phyloP scores from a whole-genome alignment of 805 yeast species.

The Schizosaccharomyces lindneri region DNA sequence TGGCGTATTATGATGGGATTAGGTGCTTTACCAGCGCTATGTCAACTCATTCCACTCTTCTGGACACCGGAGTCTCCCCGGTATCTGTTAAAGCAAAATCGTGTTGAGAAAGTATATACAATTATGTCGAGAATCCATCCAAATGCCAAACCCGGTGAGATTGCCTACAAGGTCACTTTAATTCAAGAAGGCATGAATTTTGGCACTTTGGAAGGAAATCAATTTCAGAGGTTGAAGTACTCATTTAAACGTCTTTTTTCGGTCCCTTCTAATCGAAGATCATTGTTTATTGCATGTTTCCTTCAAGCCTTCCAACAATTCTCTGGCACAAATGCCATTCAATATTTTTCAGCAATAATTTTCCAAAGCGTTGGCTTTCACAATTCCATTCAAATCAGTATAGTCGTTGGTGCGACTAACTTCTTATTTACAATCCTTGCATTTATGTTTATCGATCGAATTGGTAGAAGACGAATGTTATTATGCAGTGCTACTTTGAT shows the following conservation, averaged over 20 bases:
- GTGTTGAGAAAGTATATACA: conserved; percentile 33
- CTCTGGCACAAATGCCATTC: conserved; percentile 81
- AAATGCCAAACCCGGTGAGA: conserved; percentile 35
- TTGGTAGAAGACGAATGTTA: conserved; percentile 67
- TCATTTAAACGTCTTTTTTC: conserved; percentile 13
- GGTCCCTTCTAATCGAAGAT: conserved; percentile 44
- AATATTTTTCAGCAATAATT: conserved; percentile 82
- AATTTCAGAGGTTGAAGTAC: conserved; percentile 6
- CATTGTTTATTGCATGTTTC: conserved; percentile 70
- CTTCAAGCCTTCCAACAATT: conserved; percentile 89
- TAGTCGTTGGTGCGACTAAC: conserved; percentile 80
- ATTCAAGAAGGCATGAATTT: conserved; percentile 24
- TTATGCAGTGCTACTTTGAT: conserved; percentile 51
- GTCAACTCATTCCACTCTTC: conserved; percentile 48
- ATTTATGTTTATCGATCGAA: conserved; percentile 56
- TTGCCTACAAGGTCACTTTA: conserved; percentile 31
- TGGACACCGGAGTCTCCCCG: conserved; percentile 91
- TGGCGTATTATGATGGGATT: conserved; percentile 84
- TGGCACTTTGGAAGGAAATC: conserved; percentile 7
- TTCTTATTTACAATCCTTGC: conserved; percentile 68
- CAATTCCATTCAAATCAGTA: conserved; percentile 77
- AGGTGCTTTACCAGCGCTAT: conserved; percentile 68
- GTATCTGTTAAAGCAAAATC: conserved; percentile 47
- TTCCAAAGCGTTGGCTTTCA: conserved; percentile 68
- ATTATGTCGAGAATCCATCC: conserved; percentile 41